Conservation (phyloP, 371 early-diverging fungal genomes). For the Blastocladiella emersonii region DNA sequence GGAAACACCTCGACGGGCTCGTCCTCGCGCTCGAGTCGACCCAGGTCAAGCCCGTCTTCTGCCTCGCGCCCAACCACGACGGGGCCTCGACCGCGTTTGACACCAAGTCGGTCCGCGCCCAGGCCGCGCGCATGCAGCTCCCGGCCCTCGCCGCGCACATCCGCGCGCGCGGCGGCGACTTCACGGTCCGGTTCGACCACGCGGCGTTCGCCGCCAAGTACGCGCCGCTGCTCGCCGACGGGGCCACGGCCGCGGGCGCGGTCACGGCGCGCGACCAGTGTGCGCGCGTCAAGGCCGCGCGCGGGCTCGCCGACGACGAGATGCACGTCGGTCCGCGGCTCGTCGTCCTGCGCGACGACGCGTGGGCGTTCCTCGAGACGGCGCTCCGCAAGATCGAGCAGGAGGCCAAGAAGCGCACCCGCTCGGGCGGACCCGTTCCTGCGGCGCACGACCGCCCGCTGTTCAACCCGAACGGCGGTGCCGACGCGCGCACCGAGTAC, state of each 20-base stretch:
- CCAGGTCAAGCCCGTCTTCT: background rate
- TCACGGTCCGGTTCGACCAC: background rate
- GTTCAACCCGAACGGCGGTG: too few relatives aligned
- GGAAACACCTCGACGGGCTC: background rate
- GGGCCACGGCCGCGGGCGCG: background rate
- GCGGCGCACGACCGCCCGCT: background rate
- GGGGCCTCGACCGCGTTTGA: background rate
- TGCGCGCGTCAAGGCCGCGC: background rate
- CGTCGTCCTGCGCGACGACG: background rate
- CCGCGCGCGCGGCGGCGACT: background rate
- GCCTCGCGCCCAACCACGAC: background rate
- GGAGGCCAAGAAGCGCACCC: background rate
- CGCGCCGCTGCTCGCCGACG: background rate
- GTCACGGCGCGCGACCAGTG: background rate
- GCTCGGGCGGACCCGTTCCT: background rate
- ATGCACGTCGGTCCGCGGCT: background rate
- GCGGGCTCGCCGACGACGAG: background rate
- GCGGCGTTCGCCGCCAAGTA: background rate
- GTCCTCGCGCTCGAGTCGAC: background rate
- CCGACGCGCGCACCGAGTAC: background rate
- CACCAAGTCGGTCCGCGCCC: background rate
- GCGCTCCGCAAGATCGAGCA: constrained; percentile 1
- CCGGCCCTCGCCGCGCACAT: background rate
- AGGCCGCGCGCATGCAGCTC: background rate
- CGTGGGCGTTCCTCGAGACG: background rate